Evolutionary conservation across 306 rosid genomes (phyloP).

Genomic region (Gynostemma pentaphyllum): DNA sequence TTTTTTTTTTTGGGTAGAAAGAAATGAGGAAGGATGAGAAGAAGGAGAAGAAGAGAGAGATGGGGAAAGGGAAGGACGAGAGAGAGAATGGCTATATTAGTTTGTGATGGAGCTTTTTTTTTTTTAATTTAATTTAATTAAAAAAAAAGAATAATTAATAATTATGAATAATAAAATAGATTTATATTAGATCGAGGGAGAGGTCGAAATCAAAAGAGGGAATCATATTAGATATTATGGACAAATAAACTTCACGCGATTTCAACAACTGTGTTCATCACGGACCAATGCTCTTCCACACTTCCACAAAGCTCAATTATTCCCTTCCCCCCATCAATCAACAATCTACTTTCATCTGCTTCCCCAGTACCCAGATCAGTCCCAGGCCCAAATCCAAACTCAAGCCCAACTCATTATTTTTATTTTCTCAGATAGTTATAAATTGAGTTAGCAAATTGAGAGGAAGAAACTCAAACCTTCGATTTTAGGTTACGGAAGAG

Average conservation of each 20-base stretch:
- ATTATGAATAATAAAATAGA: too few relatives aligned
- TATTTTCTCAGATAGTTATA: too few relatives aligned
- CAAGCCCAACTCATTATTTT: too few relatives aligned
- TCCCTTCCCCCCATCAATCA: too few relatives aligned
- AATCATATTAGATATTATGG: slow-evolving; percentile 31
- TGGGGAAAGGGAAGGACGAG: not conserved
- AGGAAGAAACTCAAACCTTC: too few relatives aligned
- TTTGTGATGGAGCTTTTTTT: not conserved
- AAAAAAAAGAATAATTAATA: not conserved
- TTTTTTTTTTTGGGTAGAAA: too few relatives aligned
- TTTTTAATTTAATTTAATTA: not conserved
- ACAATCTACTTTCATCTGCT: too few relatives aligned
- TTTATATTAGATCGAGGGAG: slow-evolving; percentile 1
- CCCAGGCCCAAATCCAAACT: too few relatives aligned
- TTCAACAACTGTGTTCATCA: not conserved
- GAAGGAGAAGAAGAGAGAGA: not conserved
- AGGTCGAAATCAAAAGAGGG: slow-evolving; percentile 35
- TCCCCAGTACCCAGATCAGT: too few relatives aligned
- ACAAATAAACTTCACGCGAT: slow-evolving; percentile 25
- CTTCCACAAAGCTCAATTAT: not conserved
- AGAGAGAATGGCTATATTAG: not conserved
- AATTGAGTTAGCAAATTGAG: too few relatives aligned
- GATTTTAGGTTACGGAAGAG: too few relatives aligned
- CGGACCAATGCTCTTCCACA: not conserved
- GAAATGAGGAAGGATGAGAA: not conserved